Evolutionary conservation across 257 asterid species (phyloP).

Genomic region (Petrea volubilis): DNA sequence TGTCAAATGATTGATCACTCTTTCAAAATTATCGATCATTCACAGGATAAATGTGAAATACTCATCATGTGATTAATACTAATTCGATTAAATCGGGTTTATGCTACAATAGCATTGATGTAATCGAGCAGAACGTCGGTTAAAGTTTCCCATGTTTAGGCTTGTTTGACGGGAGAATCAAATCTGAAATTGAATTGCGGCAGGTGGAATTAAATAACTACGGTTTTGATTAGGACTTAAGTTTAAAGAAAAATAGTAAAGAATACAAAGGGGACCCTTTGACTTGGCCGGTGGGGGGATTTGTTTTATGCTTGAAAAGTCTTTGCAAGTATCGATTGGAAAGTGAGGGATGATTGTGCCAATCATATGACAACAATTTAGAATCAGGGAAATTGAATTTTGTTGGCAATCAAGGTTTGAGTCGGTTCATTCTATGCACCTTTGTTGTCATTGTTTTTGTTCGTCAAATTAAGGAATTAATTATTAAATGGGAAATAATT

Average conservation of each 20-base stretch:
- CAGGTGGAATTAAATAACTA: too few relatives aligned
- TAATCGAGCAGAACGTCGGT: too few relatives aligned
- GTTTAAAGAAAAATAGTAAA: not conserved
- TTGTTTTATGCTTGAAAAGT: not conserved
- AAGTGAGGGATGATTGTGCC: not conserved
- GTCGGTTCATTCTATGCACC: not conserved
- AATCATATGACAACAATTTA: not conserved
- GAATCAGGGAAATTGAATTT: not conserved
- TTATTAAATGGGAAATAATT: not conserved
- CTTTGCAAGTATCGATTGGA: not conserved
- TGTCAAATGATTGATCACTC: too few relatives aligned
- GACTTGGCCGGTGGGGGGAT: not conserved
- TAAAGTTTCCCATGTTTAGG: too few relatives aligned
- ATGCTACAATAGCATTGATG: too few relatives aligned
- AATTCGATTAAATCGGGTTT: too few relatives aligned
- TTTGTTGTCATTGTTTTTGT: not conserved
- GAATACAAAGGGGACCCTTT: not conserved
- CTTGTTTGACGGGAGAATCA: not conserved
- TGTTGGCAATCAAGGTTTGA: not conserved
- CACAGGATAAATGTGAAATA: too few relatives aligned
- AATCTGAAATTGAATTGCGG: not conserved
- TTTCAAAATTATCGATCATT: too few relatives aligned
- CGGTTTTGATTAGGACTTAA: constrained; percentile 7
- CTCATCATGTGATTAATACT: too few relatives aligned
- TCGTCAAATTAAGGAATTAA: not conserved